These are phyloP conservation scores for Clonostachys rhizophaga DNA, from an alignment of 2,329 filamentous ascomycete genomes.

Conservation along the genomic window DNA sequence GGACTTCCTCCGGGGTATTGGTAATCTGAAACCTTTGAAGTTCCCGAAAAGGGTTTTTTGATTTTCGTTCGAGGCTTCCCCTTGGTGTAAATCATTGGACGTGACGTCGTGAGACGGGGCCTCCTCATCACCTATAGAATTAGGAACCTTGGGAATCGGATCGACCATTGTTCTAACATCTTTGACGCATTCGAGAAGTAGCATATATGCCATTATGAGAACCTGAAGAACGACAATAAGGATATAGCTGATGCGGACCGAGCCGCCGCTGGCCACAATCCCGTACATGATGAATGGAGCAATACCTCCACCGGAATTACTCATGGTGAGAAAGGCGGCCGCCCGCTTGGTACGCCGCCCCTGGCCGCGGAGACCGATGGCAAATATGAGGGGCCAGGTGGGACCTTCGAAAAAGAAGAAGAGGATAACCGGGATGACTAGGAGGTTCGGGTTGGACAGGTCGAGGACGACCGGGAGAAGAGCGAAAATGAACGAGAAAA, in stretches of 20 bases:
- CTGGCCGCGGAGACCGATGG: conserved; percentile 73
- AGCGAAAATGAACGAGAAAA: conserved; percentile 54
- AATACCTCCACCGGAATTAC: conserved; percentile 66
- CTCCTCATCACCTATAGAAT: too few species aligned
- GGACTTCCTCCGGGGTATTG: too few species aligned
- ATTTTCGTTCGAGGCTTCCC: too few species aligned
- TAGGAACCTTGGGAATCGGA: not conserved
- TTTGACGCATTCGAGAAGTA: conserved; percentile 39
- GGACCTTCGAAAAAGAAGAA: conserved; percentile 81
- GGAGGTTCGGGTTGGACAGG: conserved; percentile 37
- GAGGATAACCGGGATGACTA: conserved; percentile 58
- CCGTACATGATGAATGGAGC: conserved; percentile 72
- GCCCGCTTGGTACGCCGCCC: conserved; percentile 77
- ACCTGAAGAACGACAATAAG: conserved; percentile 53
- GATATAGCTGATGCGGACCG: conserved; percentile 59
- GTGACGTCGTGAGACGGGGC: too few species aligned
- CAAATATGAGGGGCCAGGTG: conserved; percentile 78
- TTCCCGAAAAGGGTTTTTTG: too few species aligned
- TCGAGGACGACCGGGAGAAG: conserved; percentile 40
- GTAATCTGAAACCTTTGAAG: too few species aligned
- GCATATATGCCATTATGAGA: conserved; percentile 39
- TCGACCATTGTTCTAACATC: conserved; percentile 41
- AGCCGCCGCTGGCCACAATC: conserved; percentile 54
- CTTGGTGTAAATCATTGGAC: too few species aligned
- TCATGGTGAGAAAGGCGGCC: conserved; percentile 73